Conservation (phyloP, 2,329 filamentous ascomycete species). For the Rasamsonia emersonii region DNA sequence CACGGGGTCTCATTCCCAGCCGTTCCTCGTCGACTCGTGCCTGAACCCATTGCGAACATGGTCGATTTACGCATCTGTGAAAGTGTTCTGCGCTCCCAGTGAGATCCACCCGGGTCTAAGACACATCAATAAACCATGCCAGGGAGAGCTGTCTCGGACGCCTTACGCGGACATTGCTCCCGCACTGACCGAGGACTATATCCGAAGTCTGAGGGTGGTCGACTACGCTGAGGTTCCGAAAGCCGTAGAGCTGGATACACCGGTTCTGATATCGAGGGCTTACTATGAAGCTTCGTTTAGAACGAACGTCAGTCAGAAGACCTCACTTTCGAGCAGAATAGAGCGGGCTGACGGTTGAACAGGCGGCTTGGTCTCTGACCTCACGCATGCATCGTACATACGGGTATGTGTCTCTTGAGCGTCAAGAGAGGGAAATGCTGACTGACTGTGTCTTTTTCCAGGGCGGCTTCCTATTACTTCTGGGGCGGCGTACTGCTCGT, state of each 20-base stretch:
- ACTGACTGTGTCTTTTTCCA: constrained; percentile 6
- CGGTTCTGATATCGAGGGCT: constrained; percentile 23
- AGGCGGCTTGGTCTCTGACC: constrained; percentile 25
- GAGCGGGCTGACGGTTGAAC: constrained; percentile 4
- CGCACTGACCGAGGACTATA: constrained; percentile 23
- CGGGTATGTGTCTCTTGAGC: constrained; percentile 21
- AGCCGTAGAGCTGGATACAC: constrained; percentile 11
- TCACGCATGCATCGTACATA: constrained; percentile 28
- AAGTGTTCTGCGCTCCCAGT: constrained; percentile 19
- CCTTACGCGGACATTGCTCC: constrained; percentile 12
- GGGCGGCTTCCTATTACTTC: constrained; percentile 29
- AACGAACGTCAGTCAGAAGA: constrained; percentile 23
- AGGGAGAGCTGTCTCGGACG: constrained; percentile 19
- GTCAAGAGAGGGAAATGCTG: neutral
- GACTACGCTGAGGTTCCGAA: constrained; percentile 21
- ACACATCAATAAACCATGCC: constrained; percentile 17
- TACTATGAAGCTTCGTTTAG: constrained; percentile 22
- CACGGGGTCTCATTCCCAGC: constrained; percentile 12
- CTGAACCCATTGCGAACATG: constrained; percentile 23
- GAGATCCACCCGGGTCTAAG: constrained; percentile 18
- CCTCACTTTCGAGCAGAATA: neutral
- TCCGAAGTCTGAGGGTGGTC: constrained; percentile 24
- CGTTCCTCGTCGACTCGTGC: constrained; percentile 20
- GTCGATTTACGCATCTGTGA: constrained; percentile 29
- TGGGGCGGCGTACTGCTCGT: constrained; percentile 30